Evolutionary conservation across 2,329 filamentous ascomycete genomes (phyloP), one percentile per base, ranked within the genome.

Genomic region (Periconia digitata): DNA sequence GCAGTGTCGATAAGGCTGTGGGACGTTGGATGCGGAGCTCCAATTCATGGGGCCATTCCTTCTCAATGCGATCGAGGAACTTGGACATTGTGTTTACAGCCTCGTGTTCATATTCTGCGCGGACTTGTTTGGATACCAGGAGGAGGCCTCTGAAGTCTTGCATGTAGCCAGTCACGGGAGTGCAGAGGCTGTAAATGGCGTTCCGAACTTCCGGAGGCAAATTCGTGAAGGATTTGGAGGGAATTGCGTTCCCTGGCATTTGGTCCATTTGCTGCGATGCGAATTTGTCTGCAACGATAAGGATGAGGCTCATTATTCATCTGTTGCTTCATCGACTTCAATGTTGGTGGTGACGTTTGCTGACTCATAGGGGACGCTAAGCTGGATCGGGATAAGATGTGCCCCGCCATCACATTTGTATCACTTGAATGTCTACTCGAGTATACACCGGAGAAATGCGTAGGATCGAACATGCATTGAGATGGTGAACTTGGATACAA

Each of bases 131-230:
- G 8, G 49, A 48, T 7, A 35, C 24, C 24, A 51, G 34, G 17
- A 47, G 29, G n/a, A 51, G 39, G 10, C 49, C 45, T 7, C 24
- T 35, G 45, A 39, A 51, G 3, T 48, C 41, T 13, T 39, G 20
- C 17, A 42, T 23, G n/a, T 43, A 29, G 2, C 41, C 39, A 17
- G 40, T 20, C n/a, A 51, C 5, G 8, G 49, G 49, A 8, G 45
- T 51, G 24, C 49, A 51, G 35, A 47, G 23, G 12, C 39, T 21
- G 22, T 48, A 51, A 38, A 51, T 40, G 6, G 22, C 16, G 17
- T 51, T 48, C 10, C 49, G 17, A 16, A 48, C 23, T 21, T 51
- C 49, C 15, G 45, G 29, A 7, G 49, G 49, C 16, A 51, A 23
- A 7, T 17, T 20, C 10, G 36, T 17, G 12, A 50, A 43, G 7